Evolutionary conservation across 805 yeast genomes (phyloP).

Genomic region (Yarrowia phangngaensis): DNA sequence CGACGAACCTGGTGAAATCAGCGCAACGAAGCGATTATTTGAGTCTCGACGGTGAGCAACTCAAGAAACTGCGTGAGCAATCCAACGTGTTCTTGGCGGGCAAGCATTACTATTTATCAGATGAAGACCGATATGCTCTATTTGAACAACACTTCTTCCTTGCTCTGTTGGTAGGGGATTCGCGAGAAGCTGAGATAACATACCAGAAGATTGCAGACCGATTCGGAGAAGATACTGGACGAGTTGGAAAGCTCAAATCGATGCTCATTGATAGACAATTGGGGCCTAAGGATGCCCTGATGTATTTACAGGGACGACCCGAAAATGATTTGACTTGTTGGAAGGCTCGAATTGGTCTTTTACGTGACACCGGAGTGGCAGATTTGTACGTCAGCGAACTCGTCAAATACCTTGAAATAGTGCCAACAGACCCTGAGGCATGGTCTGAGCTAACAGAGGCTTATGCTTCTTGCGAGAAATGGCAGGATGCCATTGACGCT

Average conservation of each 20-base stretch:
- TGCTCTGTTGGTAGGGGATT: constrained; percentile 57
- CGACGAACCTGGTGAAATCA: constrained; percentile 2
- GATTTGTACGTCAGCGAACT: constrained; percentile 55
- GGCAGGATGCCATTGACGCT: constrained; percentile 61
- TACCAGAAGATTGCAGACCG: constrained; percentile 65
- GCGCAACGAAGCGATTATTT: constrained; percentile 42
- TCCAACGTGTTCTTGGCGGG: constrained; percentile 41
- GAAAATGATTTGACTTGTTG: constrained; percentile 34
- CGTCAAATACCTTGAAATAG: constrained; percentile 52
- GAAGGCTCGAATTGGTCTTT: constrained; percentile 39
- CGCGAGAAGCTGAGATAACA: constrained; percentile 63
- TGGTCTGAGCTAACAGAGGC: constrained; percentile 74
- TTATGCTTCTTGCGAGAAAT: constrained; percentile 60
- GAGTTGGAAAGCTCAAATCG: constrained; percentile 54
- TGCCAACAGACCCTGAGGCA: constrained; percentile 70
- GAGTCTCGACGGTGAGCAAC: constrained; percentile 47
- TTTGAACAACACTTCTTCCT: constrained; percentile 71
- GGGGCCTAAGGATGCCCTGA: constrained; percentile 41
- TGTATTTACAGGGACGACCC: constrained; percentile 40
- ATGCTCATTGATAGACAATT: constrained; percentile 56
- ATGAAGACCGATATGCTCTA: constrained; percentile 50
- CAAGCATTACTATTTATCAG: constrained; percentile 39
- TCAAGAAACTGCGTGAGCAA: constrained; percentile 44
- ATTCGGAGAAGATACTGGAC: constrained; percentile 55
- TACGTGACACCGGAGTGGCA: constrained; percentile 34